Evolutionary conservation across 164 flowering plant species (phyloP).

Genomic region (Liquidambar formosana): DNA sequence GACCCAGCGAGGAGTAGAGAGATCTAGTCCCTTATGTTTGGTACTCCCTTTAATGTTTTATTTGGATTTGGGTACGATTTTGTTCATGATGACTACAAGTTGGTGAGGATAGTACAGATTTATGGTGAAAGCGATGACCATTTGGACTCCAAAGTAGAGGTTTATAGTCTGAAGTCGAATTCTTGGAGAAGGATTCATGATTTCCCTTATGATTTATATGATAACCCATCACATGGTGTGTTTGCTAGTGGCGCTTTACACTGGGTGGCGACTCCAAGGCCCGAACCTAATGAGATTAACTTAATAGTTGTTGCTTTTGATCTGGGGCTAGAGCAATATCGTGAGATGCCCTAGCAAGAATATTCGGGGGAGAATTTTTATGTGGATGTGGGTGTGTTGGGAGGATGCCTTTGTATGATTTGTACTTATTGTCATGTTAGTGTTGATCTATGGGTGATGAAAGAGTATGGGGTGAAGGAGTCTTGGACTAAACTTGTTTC

Average conservation of each 20-base stretch:
- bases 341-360: background rate
- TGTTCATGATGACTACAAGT: conserved; percentile 26
- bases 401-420: conserved; percentile 3
- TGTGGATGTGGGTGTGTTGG: conserved; percentile 13
- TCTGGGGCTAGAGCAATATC: conserved; percentile 15
- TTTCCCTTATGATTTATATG: conserved; percentile 15
- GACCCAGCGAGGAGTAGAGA: too few species aligned
- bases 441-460: conserved; percentile 32
- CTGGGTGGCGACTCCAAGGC: conserved; percentile 15
- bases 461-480: conserved; percentile 32
- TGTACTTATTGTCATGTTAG: background rate
- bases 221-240: too few species aligned
- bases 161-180: conserved; percentile 21
- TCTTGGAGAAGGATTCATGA: conserved; percentile 21
- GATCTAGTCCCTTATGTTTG: too few species aligned
- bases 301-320: conserved; percentile 21
- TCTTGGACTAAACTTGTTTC: conserved; percentile 26
- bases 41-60: too few species aligned
- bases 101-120: conserved; percentile 25
- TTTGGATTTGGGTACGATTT: conserved; percentile 37
- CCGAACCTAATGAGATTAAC: background rate
- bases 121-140: background rate
- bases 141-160: conserved; percentile 11
- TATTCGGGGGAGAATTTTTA: background rate
- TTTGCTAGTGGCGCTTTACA: conserved; percentile 23